phyloP scores from a whole-genome alignment of 2,329 filamentous ascomycete species.

The Exserohilum rostratum region DNA sequence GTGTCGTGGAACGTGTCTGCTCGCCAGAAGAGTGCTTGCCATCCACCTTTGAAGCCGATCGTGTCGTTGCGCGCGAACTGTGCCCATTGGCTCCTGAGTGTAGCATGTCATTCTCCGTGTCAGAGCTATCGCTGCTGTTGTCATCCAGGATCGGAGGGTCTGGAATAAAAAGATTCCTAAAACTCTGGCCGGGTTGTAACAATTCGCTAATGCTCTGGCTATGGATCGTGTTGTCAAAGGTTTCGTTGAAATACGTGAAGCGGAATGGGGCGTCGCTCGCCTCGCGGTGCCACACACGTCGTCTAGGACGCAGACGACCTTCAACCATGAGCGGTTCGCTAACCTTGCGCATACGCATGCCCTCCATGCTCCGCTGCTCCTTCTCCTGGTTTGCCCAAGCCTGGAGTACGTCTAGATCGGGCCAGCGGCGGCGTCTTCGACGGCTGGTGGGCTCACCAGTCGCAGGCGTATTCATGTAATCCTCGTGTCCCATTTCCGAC shows the following conservation, averaged over 20 bases:
- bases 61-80: constrained; percentile 33
- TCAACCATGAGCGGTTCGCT: constrained; percentile 93
- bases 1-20: constrained; percentile 58
- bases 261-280: constrained; percentile 91
- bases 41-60: constrained; percentile 37
- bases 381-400: constrained; percentile 93
- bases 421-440: constrained; percentile 71
- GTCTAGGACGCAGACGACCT: constrained; percentile 80
- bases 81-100: constrained; percentile 33
- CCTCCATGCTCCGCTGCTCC: constrained; percentile 77
- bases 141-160: constrained; percentile 73
- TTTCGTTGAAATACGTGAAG: constrained; percentile 99
- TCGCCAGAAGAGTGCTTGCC: constrained; percentile 37
- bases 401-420: constrained; percentile 80
- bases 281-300: constrained; percentile 80
- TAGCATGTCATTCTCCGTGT: constrained; percentile 54
- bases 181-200: constrained; percentile 81
- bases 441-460: constrained; percentile 52
- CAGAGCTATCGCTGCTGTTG: constrained; percentile 69
- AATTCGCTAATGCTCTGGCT: constrained; percentile 94
- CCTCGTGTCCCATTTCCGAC: constrained; percentile 83
- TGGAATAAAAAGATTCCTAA: constrained; percentile 87
- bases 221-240: constrained; percentile 94
- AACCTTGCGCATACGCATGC: constrained; percentile 85
- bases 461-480: constrained; percentile 60